A percentile compares a stretch with the other conserved stretches of the same genome.
phyloP scores from a whole-genome alignment of 257 asterid species.

The Solanum rostratum region DNA sequence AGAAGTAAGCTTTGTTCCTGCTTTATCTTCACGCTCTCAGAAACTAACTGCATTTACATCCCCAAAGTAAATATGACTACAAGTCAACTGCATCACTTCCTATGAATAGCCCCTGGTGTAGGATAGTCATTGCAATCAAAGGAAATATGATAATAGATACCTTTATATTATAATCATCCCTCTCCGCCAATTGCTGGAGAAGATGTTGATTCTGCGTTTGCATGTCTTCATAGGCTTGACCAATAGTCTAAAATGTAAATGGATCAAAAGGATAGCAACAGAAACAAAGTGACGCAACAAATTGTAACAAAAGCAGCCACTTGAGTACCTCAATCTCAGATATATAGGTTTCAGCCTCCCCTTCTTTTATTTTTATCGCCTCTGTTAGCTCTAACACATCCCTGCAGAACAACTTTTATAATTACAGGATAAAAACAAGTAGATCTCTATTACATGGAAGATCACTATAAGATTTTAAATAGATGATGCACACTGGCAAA shows the following conservation, averaged over 20 bases:
- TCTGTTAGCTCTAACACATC: constrained; percentile 84
- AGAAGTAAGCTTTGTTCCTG: constrained; percentile 61
- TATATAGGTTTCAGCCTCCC: constrained; percentile 74
- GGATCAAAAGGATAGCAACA: constrained; percentile 2
- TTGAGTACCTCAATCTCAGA: constrained; percentile 81
- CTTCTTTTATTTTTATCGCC: constrained; percentile 79
- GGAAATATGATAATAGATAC: constrained; percentile 19
- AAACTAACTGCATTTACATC: constrained; percentile 61
- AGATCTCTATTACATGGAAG: not conserved
- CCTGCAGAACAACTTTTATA: constrained; percentile 30
- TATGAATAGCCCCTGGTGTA: not conserved
- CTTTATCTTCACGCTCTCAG: constrained; percentile 89
- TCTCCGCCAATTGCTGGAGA: constrained; percentile 70
- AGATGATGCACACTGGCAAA: not conserved
- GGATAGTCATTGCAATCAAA: not conserved
- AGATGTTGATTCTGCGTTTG: constrained; percentile 90
- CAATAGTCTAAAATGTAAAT: constrained; percentile 60
- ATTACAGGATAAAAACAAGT: constrained; percentile 2
- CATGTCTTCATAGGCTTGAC: constrained; percentile 99
- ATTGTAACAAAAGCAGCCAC: not conserved
- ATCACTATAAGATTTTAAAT: not conserved
- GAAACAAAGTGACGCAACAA: constrained; percentile 6
- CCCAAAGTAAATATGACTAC: constrained; percentile 2
- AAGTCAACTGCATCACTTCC: not conserved
- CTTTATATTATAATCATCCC: constrained; percentile 91